Evolutionary conservation across 108 stramenopile species (phyloP).

Genomic region (Discostella pseudostelligera): DNA sequence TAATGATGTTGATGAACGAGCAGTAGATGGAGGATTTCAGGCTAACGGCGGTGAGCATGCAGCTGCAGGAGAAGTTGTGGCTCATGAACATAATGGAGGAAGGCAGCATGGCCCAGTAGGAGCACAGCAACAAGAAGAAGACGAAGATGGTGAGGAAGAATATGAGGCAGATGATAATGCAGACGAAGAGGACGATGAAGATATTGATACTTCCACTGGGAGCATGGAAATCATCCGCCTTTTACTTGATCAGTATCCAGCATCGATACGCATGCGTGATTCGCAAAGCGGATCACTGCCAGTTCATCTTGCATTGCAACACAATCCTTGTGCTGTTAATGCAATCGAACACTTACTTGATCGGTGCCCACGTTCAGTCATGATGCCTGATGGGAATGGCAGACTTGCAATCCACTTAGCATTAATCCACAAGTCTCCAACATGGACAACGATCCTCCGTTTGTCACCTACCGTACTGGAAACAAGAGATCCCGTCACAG

Average conservation of each 20-base stretch:
- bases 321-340: slow-evolving; percentile 29
- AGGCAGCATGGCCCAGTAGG: neutral
- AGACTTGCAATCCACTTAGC: slow-evolving; percentile 53
- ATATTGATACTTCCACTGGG: slow-evolving; percentile 6
- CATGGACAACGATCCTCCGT: slow-evolving; percentile 27
- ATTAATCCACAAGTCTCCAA: slow-evolving; percentile 33
- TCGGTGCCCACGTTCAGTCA: slow-evolving; percentile 28
- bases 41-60: slow-evolving; percentile 5
- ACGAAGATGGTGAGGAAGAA: slow-evolving; percentile 17
- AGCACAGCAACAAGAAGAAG: neutral
- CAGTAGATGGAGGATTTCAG: slow-evolving; percentile 8
- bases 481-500: slow-evolving; percentile 40
- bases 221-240: slow-evolving; percentile 36
- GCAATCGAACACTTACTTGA: slow-evolving; percentile 33
- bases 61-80: neutral
- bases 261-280: slow-evolving; percentile 32
- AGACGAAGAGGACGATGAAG: slow-evolving; percentile 19
- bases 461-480: slow-evolving; percentile 38
- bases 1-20: slow-evolving; percentile 10
- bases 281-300: slow-evolving; percentile 39
- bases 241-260: slow-evolving; percentile 37
- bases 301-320: slow-evolving; percentile 29
- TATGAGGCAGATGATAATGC: slow-evolving; percentile 7
- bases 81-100: slow-evolving; percentile 5
- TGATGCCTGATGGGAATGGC: slow-evolving; percentile 34